Conservation (phyloP, 441 rosid genomes). For the Adansonia madagascariensis region DNA sequence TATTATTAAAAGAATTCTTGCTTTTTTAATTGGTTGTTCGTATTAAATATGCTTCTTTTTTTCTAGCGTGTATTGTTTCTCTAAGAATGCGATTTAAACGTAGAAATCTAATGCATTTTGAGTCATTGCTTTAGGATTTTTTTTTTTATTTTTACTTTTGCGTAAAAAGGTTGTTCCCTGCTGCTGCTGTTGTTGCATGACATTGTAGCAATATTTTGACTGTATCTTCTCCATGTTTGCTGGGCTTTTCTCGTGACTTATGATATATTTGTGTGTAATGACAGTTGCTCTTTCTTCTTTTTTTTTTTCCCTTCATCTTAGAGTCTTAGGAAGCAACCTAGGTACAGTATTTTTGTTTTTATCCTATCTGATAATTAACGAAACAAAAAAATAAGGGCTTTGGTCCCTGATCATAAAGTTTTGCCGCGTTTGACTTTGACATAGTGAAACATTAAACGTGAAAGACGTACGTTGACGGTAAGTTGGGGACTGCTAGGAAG, state of each 20-base stretch:
- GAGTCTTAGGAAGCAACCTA: not conserved
- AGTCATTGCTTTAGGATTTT: not conserved
- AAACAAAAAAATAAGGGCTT: not conserved
- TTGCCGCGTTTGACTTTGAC: not conserved
- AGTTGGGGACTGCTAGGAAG: not conserved
- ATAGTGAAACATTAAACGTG: not conserved
- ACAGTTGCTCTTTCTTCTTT: too few species aligned
- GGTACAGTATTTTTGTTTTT: not conserved
- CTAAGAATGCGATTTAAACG: not conserved
- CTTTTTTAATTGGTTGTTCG: not conserved
- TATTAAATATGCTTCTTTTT: not conserved
- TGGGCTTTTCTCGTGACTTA: not conserved
- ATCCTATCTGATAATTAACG: not conserved
- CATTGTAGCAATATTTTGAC: not conserved
- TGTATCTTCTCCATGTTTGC: not conserved
- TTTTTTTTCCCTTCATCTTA: not conserved
- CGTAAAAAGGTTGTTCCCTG: not conserved
- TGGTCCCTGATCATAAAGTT: not conserved
- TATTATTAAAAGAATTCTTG: not conserved
- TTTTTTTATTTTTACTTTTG: not conserved
- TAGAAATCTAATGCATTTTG: not conserved
- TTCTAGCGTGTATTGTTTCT: not conserved
- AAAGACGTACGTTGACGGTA: not conserved
- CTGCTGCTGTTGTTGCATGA: not conserved
- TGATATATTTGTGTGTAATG: not conserved